Conservation (phyloP, 2,329 filamentous ascomycete species). For the Pseudogymnoascus sp. region DNA sequence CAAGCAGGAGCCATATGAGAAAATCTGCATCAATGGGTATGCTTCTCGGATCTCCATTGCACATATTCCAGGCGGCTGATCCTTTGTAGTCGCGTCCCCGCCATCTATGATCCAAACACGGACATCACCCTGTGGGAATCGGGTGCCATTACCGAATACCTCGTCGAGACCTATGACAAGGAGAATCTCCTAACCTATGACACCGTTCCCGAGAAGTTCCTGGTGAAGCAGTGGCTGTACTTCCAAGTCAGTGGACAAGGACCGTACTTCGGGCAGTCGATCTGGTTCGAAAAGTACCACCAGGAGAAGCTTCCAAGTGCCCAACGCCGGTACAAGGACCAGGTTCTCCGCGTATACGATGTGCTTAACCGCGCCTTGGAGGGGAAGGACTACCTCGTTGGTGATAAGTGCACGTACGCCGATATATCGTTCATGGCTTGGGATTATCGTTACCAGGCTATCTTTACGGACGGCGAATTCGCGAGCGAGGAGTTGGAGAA, state of each 20-base stretch:
- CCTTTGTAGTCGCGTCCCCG: slow-evolving; percentile 15
- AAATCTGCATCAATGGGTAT: slow-evolving; percentile 21
- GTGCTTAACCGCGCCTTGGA: slow-evolving; percentile 36
- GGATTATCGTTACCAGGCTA: slow-evolving; percentile 14
- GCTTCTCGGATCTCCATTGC: slow-evolving; percentile 9
- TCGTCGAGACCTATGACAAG: slow-evolving; percentile 34
- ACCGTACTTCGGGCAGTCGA: slow-evolving; percentile 32
- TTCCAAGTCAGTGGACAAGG: slow-evolving; percentile 34
- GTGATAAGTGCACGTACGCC: slow-evolving; percentile 32
- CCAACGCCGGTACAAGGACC: slow-evolving; percentile 35
- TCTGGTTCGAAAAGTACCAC: slow-evolving; percentile 28
- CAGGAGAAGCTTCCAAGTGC: slow-evolving; percentile 35
- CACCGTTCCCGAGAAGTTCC: slow-evolving; percentile 25
- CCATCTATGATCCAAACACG: slow-evolving; percentile 33
- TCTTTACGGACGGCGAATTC: slow-evolving; percentile 4
- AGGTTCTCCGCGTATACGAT: slow-evolving; percentile 35
- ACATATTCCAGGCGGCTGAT: background rate
- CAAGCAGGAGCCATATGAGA: slow-evolving; percentile 33
- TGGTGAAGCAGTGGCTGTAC: slow-evolving; percentile 31
- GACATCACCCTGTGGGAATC: slow-evolving; percentile 38
- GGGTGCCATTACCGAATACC: slow-evolving; percentile 37
- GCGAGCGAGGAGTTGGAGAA: slow-evolving; percentile 13
- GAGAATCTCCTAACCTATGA: slow-evolving; percentile 29
- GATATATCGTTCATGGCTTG: slow-evolving; percentile 32
- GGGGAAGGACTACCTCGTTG: slow-evolving; percentile 30